Evolutionary conservation across 2,329 filamentous ascomycete genomes (phyloP), one percentile per base, ranked within the genome.

Genomic region (Purpureocillium takamizusanense): DNA sequence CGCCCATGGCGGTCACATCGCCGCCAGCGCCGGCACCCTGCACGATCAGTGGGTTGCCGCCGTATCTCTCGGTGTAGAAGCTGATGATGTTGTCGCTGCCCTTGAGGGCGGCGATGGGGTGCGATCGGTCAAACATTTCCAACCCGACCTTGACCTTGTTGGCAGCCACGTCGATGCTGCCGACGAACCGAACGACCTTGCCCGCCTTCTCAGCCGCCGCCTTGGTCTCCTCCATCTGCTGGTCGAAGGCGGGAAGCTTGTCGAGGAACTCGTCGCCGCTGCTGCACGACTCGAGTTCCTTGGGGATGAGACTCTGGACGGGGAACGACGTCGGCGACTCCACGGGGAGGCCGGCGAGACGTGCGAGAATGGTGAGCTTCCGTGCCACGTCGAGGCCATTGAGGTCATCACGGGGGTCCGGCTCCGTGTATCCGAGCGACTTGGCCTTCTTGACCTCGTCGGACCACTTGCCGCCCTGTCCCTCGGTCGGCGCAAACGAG

Each of bases 41-140:
- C 46, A 98, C 78, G 56, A 95, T 95, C 46, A 98, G 70, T 32
- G 92, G 89, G 63, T 90, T 94, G 57, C 71, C 75, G 42, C 88
- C 88, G 57, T 98, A 98, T 53, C 92, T 76, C 72, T 94, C 84
- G 6, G 92, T 98, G 66, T 95, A 94, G 71, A 98, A 95, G 70
- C 83, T 94, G 58, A 98, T 95, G 59, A 98, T 94, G 69, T 98
- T 98, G 60, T 97, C 92, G 61, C 89, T 97, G 28, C 92, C 92
- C 74, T 95, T 94, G 41, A 98, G 72, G 35, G 85, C 83, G 12
- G 92, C 92, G 65, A 98, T 95, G 11, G 92, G 86, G 56, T 94
- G 87, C 43, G 83, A 85, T 51, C 78, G 78, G 49, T 94, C 88
- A 51, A 88, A 89, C 65, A 83, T 86, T 72, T 95, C 83, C 47